Base-by-base conservation (phyloP, 495 filamentous ascomycete genomes). In the Aspergillus incahuasiensis region DNA sequence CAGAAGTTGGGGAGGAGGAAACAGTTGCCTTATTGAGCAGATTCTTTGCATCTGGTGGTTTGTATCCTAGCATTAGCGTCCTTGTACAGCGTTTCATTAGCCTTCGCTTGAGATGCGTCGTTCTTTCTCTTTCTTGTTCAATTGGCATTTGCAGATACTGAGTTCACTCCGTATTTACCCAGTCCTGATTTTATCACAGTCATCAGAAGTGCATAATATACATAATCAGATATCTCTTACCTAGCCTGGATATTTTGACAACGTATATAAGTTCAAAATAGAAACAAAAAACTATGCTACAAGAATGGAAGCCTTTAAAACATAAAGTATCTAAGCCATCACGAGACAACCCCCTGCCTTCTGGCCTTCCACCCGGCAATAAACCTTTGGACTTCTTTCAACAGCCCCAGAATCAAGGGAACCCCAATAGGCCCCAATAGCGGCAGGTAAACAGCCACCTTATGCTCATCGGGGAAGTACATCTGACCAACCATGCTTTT, bases 401-500 rank as follows among this genome's bases (percentile, higher is more conserved):
- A 39, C 48, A 88, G 75, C 12, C 85, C 85, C 76, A 97, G 87
- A 6, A 96, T 58, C 38, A 98, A 71, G 21, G 94, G 94, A 7
- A 97, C 95, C 9, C 89, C 92, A 40, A 97, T 85, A 1, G 95
- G 94, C 1, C 95, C 94, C 48, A 98, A 72, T 13, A 97, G 71
- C 13, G 94, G 94, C 58, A 98, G 66, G 64, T 97, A 98, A 12
- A 98, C 94, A 0, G 94, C 95, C n/a, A 97, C 81, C 71, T 97
- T 98, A 65, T 98, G 94, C 72, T 98, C 94, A 64, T 98, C 95
- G 1, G 94, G 94, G 69, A 90, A 98, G 81, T 89, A 97, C 57
- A 97, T 86, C 73, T 97, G 94, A 0, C 94, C 94, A 40, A 98
- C 94, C 94, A 98, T 98, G 64, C 88, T 95, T 70, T 95, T 96